Conservation (phyloP, 2,329 filamentous ascomycete genomes). For the Xylariaceae sp. region DNA sequence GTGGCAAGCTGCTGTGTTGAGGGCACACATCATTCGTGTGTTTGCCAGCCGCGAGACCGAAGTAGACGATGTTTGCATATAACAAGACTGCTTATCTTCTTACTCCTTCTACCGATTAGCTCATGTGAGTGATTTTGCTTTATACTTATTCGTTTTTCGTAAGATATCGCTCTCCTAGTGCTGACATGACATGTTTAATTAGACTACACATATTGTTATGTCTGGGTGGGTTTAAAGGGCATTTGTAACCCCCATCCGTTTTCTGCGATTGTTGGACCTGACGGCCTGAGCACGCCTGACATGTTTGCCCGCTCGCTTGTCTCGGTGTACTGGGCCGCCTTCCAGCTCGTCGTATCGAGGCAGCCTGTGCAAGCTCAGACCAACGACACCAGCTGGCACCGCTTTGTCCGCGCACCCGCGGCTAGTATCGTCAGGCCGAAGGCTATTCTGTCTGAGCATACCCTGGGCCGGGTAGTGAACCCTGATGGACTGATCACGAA, state of each 20-base stretch:
- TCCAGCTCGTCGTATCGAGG: slow-evolving; percentile 4
- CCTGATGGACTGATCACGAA: slow-evolving; percentile 38
- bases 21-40: too few species aligned
- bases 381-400: slow-evolving; percentile 40
- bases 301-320: neutral
- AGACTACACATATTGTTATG: neutral
- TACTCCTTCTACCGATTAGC: neutral
- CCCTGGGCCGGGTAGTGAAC: slow-evolving; percentile 44
- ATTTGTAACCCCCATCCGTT: neutral
- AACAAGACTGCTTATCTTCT: neutral
- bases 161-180: too few species aligned
- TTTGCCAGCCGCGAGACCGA: too few species aligned
- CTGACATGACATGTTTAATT: too few species aligned
- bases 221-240: neutral
- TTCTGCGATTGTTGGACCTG: neutral
- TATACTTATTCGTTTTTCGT: neutral
- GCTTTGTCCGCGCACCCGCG: slow-evolving; percentile 44
- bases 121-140: neutral
- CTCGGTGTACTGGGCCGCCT: slow-evolving; percentile 4
- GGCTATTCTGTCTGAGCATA: slow-evolving; percentile 37
- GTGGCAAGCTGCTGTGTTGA: neutral
- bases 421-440: slow-evolving; percentile 37
- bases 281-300: neutral
- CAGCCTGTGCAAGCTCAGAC: slow-evolving; percentile 1
- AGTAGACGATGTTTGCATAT: neutral